Evolutionary conservation across 2,329 filamentous ascomycete species (phyloP).

Genomic region (Alternaria tenuissima): DNA sequence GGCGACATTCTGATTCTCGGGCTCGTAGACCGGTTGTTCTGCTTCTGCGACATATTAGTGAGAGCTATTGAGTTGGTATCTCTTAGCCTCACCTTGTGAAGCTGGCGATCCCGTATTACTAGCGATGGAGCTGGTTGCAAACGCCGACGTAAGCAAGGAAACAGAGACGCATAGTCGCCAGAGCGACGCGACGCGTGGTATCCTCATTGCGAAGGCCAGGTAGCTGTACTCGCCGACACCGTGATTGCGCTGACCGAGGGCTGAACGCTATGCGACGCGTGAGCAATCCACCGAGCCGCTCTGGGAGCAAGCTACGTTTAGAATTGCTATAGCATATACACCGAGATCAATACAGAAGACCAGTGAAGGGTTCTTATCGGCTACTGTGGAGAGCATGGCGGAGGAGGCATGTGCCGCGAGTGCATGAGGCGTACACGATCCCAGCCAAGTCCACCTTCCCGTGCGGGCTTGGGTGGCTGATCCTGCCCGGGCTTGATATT

Average conservation of each 20-base stretch:
- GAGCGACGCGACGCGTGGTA: conserved; percentile 7
- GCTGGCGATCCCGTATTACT: conserved; percentile 1
- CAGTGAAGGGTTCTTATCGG: conserved; percentile 8
- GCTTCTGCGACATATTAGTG: conserved; percentile 18
- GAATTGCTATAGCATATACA: conserved; percentile 18
- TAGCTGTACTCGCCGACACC: neutral
- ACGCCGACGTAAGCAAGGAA: conserved; percentile 10
- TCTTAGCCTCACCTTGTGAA: conserved; percentile 15
- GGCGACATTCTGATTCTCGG: conserved; percentile 24
- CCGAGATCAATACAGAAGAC: conserved; percentile 9
- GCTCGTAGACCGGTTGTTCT: conserved; percentile 19
- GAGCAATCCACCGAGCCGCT: conserved; percentile 13
- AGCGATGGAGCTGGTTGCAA: conserved; percentile 16
- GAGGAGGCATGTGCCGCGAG: conserved; percentile 22
- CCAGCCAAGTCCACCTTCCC: conserved; percentile 25
- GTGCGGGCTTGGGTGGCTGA: conserved; percentile 1
- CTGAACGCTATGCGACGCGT: neutral
- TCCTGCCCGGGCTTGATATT: neutral
- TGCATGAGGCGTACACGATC: conserved; percentile 22
- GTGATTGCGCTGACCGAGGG: neutral
- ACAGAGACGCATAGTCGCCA: conserved; percentile 11
- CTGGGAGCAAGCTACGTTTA: conserved; percentile 17
- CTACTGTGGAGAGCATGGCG: conserved; percentile 12
- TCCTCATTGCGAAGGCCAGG: neutral
- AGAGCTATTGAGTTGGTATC: neutral